Evolutionary conservation across 768 basidiomycete genomes (phyloP).

Genomic region (Xerocomus potaroensis): DNA sequence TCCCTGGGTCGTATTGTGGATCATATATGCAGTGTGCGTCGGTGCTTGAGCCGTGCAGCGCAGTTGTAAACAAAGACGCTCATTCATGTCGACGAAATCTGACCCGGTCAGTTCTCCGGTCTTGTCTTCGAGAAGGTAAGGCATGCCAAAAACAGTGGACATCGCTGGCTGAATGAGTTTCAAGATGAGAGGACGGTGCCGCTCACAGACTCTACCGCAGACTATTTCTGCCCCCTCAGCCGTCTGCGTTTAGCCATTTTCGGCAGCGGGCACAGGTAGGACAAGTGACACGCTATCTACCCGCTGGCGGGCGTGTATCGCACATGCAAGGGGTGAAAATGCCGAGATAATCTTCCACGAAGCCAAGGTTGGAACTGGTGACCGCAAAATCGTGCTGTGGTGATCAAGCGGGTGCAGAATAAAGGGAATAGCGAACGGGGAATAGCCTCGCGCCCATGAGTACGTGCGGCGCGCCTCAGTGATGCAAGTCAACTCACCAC

Average conservation of each 20-base stretch:
- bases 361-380: slow-evolving; percentile 13
- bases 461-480: slow-evolving; percentile 6
- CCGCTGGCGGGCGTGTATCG: slow-evolving; percentile 18
- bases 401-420: slow-evolving; percentile 10
- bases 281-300: slow-evolving; percentile 13
- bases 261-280: slow-evolving; percentile 18
- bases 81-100: slow-evolving; percentile 60
- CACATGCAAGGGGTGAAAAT: slow-evolving; percentile 13
- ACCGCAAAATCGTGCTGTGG: slow-evolving; percentile 17
- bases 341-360: slow-evolving; percentile 18
- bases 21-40: slow-evolving; percentile 46
- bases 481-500: slow-evolving; percentile 8
- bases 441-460: slow-evolving; percentile 13
- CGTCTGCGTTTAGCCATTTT: slow-evolving; percentile 17
- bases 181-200: slow-evolving; percentile 1
- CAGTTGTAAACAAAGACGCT: slow-evolving; percentile 49
- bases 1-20: slow-evolving; percentile 44
- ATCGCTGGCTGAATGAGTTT: slow-evolving; percentile 11
- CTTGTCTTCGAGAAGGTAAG: slow-evolving; percentile 62
- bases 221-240: slow-evolving; percentile 23
- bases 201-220: neutral
- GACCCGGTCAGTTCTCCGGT: slow-evolving; percentile 50
- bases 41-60: slow-evolving; percentile 44
- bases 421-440: slow-evolving; percentile 18
- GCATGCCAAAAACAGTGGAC: slow-evolving; percentile 48